phyloP scores from a whole-genome alignment of 2,329 filamentous ascomycete species.

The Colletotrichum viniferum region DNA sequence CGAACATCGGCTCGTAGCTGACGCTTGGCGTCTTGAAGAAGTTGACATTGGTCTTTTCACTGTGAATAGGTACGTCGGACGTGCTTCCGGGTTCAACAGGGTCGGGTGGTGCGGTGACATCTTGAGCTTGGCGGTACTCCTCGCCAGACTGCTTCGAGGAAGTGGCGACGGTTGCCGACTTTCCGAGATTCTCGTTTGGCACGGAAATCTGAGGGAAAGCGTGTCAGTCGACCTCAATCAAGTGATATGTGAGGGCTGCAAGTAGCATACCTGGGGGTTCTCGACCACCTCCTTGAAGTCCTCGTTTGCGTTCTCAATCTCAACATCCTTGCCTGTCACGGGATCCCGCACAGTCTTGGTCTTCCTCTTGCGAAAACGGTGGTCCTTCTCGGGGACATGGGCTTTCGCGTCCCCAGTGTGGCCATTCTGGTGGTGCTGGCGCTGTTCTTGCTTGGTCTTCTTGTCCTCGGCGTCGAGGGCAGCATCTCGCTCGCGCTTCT shows the following conservation, averaged over 20 bases:
- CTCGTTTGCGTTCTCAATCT: slow-evolving; percentile 81
- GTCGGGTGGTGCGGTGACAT: slow-evolving; percentile 89
- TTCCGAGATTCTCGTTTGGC: slow-evolving; percentile 87
- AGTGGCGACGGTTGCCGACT: slow-evolving; percentile 74
- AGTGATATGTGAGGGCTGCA: not conserved
- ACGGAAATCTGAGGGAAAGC: slow-evolving; percentile 67
- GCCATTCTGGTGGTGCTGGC: not conserved
- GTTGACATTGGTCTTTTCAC: slow-evolving; percentile 94
- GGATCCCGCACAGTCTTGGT: slow-evolving; percentile 85
- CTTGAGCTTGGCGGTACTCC: slow-evolving; percentile 85
- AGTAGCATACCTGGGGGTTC: slow-evolving; percentile 65
- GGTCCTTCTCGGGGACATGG: slow-evolving; percentile 40
- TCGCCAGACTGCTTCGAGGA: slow-evolving; percentile 72
- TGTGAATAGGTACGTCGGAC: slow-evolving; percentile 92
- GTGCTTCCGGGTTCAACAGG: slow-evolving; percentile 82
- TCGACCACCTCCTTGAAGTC: slow-evolving; percentile 72
- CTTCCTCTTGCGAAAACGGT: slow-evolving; percentile 39
- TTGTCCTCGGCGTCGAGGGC: slow-evolving; percentile 66
- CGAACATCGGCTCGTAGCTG: slow-evolving; percentile 89
- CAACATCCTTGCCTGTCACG: slow-evolving; percentile 82
- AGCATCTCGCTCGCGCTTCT: slow-evolving; percentile 78
- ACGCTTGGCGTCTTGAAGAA: slow-evolving; percentile 94
- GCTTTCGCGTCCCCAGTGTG: slow-evolving; percentile 37
- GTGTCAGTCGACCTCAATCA: not conserved
- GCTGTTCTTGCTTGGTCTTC: slow-evolving; percentile 32